Percentiles rank a stretch among this genome's conserved stretches.
Conservation (phyloP, 257 asterid genomes). For the Solanum sitiens region DNA sequence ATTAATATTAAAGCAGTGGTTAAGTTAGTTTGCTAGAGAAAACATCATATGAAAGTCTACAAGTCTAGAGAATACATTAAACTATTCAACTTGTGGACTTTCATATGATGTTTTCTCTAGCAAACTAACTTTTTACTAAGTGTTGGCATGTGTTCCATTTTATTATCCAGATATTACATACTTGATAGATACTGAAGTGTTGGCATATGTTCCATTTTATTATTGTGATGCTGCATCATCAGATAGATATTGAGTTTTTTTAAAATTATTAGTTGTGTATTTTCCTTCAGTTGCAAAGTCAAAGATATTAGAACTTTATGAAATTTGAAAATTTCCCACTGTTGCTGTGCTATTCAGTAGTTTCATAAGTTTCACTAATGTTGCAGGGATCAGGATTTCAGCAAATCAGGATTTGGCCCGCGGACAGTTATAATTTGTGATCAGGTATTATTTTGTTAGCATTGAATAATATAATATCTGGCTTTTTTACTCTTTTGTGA, state of each 20-base stretch:
- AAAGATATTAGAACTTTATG: not conserved
- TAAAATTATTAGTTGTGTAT: not conserved
- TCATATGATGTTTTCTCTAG: not conserved
- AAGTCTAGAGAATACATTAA: not conserved
- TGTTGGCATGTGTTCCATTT: no score
- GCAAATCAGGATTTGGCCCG: constrained; percentile 42
- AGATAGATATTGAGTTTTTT: not conserved
- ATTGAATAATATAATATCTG: not conserved
- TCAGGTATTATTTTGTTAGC: constrained; percentile 39
- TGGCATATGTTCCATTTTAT: not conserved
- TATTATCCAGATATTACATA: no score
- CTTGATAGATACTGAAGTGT: no score
- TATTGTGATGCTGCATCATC: not conserved
- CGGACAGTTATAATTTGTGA: constrained; percentile 84
- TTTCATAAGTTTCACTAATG: not conserved
- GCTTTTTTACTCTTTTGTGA: not conserved
- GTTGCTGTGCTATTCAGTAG: not conserved
- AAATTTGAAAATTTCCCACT: not conserved
- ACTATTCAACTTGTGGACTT: not conserved
- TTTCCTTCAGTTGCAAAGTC: not conserved
- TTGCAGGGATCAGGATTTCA: constrained; percentile 65
- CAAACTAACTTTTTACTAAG: not conserved
- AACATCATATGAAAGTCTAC: not conserved
- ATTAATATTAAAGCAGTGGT: not conserved
- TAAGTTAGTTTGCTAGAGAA: not conserved